Percentiles rank a stretch among this genome's conserved stretches.
Evolutionary conservation across 2,329 filamentous ascomycete genomes (phyloP).

Genomic region (Sclerotinia subarctica): DNA sequence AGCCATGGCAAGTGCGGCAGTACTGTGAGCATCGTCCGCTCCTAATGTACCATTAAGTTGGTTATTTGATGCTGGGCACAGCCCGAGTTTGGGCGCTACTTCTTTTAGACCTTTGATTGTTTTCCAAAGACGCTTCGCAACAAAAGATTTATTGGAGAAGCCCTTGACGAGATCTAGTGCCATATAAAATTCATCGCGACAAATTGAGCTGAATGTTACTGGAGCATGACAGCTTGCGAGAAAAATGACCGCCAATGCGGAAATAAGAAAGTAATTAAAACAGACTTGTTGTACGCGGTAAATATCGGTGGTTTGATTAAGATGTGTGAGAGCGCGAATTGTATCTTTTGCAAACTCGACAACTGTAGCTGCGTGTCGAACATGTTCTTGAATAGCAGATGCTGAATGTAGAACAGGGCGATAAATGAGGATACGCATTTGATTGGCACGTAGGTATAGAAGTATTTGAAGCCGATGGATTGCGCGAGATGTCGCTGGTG

Average conservation of each 20-base stretch:
- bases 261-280: constrained; percentile 77
- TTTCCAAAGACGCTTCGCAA: constrained; percentile 70
- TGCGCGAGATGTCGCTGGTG: constrained; percentile 39
- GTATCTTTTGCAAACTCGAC: constrained; percentile 76
- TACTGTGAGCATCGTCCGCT: constrained; percentile 49
- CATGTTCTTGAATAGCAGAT: constrained; percentile 75
- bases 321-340: constrained; percentile 65
- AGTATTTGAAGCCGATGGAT: constrained; percentile 74
- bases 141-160: constrained; percentile 67
- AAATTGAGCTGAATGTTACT: constrained; percentile 63
- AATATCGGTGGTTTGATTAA: constrained; percentile 69
- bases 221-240: constrained; percentile 74
- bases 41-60: background rate
- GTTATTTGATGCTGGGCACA: constrained; percentile 24
- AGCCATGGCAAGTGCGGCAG: constrained; percentile 54
- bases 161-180: constrained; percentile 72
- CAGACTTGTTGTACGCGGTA: constrained; percentile 71
- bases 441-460: constrained; percentile 82
- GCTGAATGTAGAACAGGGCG: constrained; percentile 83
- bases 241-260: constrained; percentile 71
- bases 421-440: constrained; percentile 86
- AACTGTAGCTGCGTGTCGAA: constrained; percentile 67
- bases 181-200: constrained; percentile 75
- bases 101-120: constrained; percentile 65
- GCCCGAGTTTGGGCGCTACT: constrained; percentile 65